These are phyloP conservation scores for Sphagnurus paluster DNA, from an alignment of 1,284 basidiomycete species.

Conservation along the genomic window DNA sequence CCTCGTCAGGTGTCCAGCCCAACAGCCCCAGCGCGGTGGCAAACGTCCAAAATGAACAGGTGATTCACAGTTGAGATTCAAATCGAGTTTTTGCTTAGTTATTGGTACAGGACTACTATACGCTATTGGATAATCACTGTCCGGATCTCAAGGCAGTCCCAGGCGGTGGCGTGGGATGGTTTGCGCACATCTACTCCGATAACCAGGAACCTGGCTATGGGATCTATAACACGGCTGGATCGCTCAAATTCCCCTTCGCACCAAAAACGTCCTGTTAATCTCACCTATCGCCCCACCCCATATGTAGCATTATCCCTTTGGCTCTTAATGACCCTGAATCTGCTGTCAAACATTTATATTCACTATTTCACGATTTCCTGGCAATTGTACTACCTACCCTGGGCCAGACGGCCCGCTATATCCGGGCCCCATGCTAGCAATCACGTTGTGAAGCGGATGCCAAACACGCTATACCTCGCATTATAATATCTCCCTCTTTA, in stretches of 20 bases:
- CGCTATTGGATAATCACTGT: conserved; percentile 67
- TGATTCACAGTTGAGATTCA: conserved; percentile 5
- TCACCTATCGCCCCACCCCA: neutral
- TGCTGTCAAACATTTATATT: no score
- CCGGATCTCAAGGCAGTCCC: conserved; percentile 55
- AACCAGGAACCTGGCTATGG: conserved; percentile 67
- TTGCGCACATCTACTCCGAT: conserved; percentile 75
- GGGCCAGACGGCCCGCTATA: no score
- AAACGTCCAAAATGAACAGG: conserved; percentile 55
- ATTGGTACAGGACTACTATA: conserved; percentile 52
- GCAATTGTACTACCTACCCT: no score
- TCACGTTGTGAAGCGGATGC: conserved; percentile 11
- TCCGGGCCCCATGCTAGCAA: no score
- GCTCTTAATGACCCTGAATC: neutral
- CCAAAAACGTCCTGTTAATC: conserved; percentile 46
- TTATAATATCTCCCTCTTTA: conserved; percentile 1
- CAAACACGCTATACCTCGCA: conserved; percentile 16
- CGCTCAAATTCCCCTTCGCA: conserved; percentile 55
- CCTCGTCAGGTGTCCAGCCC: conserved; percentile 57
- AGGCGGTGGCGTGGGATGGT: conserved; percentile 75
- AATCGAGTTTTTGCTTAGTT: neutral
- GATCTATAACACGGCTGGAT: conserved; percentile 48
- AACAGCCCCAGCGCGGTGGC: conserved; percentile 59
- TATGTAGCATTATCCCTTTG: neutral
- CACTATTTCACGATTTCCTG: no score